Conservation (phyloP, 1,284 basidiomycete species). For the Ceratobasidium sp. region DNA sequence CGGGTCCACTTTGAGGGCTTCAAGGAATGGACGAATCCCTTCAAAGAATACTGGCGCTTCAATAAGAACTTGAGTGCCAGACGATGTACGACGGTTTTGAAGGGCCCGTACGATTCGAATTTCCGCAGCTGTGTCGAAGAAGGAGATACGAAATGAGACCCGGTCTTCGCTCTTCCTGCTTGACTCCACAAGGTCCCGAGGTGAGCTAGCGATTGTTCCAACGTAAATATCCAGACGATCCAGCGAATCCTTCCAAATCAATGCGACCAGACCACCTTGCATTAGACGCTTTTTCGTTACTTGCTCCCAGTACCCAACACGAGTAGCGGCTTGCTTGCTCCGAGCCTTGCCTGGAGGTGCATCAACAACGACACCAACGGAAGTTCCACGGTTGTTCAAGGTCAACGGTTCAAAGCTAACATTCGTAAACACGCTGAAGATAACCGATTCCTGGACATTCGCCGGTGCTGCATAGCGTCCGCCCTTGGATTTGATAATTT, state of each 20-base stretch:
- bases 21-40: slow-evolving; percentile 66
- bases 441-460: slow-evolving; percentile 55
- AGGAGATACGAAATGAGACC: slow-evolving; percentile 57
- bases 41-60: slow-evolving; percentile 69
- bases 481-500: slow-evolving; percentile 43
- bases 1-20: slow-evolving; percentile 61
- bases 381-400: slow-evolving; percentile 57
- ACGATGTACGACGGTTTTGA: slow-evolving; percentile 40
- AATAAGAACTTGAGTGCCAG: slow-evolving; percentile 54
- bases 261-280: slow-evolving; percentile 63
- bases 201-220: slow-evolving; percentile 56
- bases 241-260: slow-evolving; percentile 54
- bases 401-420: slow-evolving; percentile 55
- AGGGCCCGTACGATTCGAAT: slow-evolving; percentile 56
- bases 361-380: slow-evolving; percentile 55
- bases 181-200: slow-evolving; percentile 54
- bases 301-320: slow-evolving; percentile 62
- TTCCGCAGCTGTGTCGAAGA: slow-evolving; percentile 61
- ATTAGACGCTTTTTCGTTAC: slow-evolving; percentile 61
- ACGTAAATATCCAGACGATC: slow-evolving; percentile 53
- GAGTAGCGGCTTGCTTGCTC: neutral
- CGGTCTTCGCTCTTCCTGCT: slow-evolving; percentile 47
- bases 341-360: slow-evolving; percentile 58
- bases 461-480: slow-evolving; percentile 47
- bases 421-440: slow-evolving; percentile 66